Conservation (phyloP, 129 eudicot species). For the Oenanthe sinensis region DNA sequence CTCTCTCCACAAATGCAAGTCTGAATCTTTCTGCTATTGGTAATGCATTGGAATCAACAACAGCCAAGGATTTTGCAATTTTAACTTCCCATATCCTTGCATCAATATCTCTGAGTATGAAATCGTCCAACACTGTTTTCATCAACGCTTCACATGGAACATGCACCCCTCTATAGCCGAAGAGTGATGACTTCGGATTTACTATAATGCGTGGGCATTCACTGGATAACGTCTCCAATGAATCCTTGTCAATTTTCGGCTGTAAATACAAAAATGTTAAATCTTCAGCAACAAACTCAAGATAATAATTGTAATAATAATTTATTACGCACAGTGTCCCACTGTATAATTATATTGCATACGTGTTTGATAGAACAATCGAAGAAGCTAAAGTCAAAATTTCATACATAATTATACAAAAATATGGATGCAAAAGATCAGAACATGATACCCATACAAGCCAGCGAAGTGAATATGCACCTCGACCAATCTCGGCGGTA, state of each 20-base stretch:
- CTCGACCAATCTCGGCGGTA: constrained; percentile 51
- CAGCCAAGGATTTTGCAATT: constrained; percentile 17
- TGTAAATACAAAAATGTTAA: constrained; percentile 22
- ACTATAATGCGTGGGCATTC: constrained; percentile 77
- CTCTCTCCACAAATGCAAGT: constrained; percentile 90
- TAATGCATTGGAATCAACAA: constrained; percentile 35
- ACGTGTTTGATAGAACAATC: neutral
- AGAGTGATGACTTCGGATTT: constrained; percentile 74
- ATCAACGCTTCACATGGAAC: constrained; percentile 61
- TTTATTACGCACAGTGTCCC: neutral
- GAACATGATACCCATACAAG: constrained; percentile 76
- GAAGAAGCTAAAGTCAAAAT: neutral
- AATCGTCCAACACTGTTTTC: constrained; percentile 46
- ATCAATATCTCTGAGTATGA: constrained; percentile 55
- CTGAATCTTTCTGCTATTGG: constrained; percentile 85
- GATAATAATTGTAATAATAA: neutral
- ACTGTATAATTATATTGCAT: neutral
- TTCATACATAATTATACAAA: neutral
- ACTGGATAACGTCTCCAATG: constrained; percentile 43
- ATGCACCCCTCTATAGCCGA: constrained; percentile 53
- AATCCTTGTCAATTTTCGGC: constrained; percentile 82
- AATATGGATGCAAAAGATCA: neutral
- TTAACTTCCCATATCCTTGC: constrained; percentile 59
- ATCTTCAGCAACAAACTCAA: neutral
- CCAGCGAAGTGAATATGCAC: constrained; percentile 78